Evolutionary conservation across 371 early-diverging fungal genomes (phyloP).

Genomic region (Mucor irregularis): DNA sequence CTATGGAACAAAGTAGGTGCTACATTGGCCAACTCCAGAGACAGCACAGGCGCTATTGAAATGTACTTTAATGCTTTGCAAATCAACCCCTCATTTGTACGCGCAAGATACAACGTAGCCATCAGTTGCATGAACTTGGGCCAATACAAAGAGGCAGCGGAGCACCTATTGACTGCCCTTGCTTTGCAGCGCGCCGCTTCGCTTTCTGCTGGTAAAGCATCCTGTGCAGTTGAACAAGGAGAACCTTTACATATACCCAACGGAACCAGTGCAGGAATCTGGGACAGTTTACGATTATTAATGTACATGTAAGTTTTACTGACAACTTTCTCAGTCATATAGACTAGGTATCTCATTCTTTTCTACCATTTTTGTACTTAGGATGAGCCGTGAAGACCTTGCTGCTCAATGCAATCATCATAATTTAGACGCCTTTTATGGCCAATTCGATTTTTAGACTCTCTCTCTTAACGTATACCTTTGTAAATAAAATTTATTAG

Average conservation of each 20-base stretch:
- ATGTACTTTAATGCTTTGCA: constrained; percentile 92
- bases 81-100: constrained; percentile 91
- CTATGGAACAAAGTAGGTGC: constrained; percentile 97
- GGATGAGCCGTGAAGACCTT: constrained; percentile 74
- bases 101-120: constrained; percentile 94
- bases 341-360: neutral
- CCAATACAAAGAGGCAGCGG: constrained; percentile 88
- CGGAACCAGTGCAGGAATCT: constrained; percentile 74
- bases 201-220: constrained; percentile 16
- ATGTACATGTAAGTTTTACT: constrained; percentile 61
- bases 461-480: no score
- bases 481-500: no score
- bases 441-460: constrained; percentile 79
- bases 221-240: neutral
- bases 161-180: constrained; percentile 86
- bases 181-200: constrained; percentile 74
- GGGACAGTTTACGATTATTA: constrained; percentile 87
- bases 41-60: constrained; percentile 80
- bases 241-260: constrained; percentile 30
- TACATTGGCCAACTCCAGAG: constrained; percentile 87
- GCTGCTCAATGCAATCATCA: constrained; percentile 71
- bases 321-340: neutral
- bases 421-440: constrained; percentile 75
- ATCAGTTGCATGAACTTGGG: constrained; percentile 91
- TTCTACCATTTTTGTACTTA: constrained; percentile 11